Evolutionary conservation across 768 basidiomycete genomes (phyloP).

Genomic region (Lentinula sp.): DNA sequence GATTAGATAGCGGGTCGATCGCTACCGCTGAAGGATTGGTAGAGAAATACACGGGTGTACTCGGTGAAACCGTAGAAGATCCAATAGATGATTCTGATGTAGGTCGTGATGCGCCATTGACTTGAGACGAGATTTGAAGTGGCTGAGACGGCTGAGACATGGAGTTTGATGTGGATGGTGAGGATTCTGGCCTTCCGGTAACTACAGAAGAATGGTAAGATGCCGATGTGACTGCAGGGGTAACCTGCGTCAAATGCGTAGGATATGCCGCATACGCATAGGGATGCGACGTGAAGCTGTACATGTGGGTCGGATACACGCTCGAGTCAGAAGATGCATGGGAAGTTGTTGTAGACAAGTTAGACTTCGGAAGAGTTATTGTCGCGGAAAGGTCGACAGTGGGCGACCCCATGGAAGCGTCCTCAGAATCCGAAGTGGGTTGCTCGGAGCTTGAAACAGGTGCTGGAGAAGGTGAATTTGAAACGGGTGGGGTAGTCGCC

Average conservation of each 20-base stretch:
- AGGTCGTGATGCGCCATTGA: neutral
- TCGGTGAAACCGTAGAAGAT: neutral
- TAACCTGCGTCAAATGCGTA: neutral
- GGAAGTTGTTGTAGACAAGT: neutral
- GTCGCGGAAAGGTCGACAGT: neutral
- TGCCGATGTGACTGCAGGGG: neutral
- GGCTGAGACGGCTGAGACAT: neutral
- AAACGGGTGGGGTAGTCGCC: slow-evolving; percentile 24
- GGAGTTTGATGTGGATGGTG: neutral
- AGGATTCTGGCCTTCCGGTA: neutral
- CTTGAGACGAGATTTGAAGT: slow-evolving; percentile 8
- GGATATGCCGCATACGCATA: neutral
- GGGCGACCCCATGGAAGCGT: slow-evolving; percentile 1
- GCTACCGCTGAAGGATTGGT: slow-evolving; percentile 5
- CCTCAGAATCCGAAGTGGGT: neutral
- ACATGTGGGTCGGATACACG: neutral
- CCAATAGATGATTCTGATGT: neutral
- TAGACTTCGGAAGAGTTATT: neutral
- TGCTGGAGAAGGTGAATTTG: slow-evolving; percentile 19
- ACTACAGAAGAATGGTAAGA: slow-evolving; percentile 3
- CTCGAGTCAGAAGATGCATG: neutral
- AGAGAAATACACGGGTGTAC: neutral
- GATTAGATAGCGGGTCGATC: slow-evolving; percentile 8
- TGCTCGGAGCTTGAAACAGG: slow-evolving; percentile 3
- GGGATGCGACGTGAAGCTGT: neutral